Percentiles rank a stretch among this genome's conserved stretches.
These are phyloP conservation scores for Amanita exitialis DNA, from an alignment of 768 basidiomycete genomes.

Conservation along the genomic window DNA sequence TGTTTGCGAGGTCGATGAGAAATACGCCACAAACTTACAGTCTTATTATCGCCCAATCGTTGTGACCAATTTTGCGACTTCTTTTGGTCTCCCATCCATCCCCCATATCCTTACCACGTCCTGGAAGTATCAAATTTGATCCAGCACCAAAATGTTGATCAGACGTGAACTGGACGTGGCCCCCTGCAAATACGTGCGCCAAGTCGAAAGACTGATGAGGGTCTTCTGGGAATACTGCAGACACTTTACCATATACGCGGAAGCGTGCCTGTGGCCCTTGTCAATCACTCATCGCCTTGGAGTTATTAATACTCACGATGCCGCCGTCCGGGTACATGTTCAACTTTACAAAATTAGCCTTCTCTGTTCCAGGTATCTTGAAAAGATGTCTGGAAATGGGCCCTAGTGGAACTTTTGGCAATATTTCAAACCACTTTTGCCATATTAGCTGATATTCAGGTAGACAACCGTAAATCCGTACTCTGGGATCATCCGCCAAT, in stretches of 20 bases:
- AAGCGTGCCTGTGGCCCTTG: conserved; percentile 66
- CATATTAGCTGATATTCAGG: conserved; percentile 8
- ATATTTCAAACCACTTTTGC: conserved; percentile 67
- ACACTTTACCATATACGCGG: conserved; percentile 78
- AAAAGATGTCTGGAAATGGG: conserved; percentile 89
- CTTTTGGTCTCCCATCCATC: conserved; percentile 99
- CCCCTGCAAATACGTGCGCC: conserved; percentile 86
- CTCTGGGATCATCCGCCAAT: conserved; percentile 38
- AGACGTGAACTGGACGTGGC: conserved; percentile 72
- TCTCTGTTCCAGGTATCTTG: conserved; percentile 42
- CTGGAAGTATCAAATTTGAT: conserved; percentile 84
- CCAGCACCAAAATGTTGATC: conserved; percentile 96
- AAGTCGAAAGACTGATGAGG: conserved; percentile 58
- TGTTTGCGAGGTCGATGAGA: background rate
- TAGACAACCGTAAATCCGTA: conserved; percentile 20
- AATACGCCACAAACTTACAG: conserved; percentile 42
- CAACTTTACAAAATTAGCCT: conserved; percentile 77
- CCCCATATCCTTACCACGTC: conserved; percentile 90
- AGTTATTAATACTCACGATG: conserved; percentile 49
- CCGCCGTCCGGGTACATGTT: conserved; percentile 97
- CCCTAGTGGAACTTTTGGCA: conserved; percentile 67
- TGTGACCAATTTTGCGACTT: conserved; percentile 69
- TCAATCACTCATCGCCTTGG: background rate
- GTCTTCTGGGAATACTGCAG: conserved; percentile 47
- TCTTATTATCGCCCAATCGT: conserved; percentile 87